Evolutionary conservation across 2,329 filamentous ascomycete genomes (phyloP), one percentile per base, ranked within the genome.

Genomic region (Teratosphaeria gauchensis): DNA sequence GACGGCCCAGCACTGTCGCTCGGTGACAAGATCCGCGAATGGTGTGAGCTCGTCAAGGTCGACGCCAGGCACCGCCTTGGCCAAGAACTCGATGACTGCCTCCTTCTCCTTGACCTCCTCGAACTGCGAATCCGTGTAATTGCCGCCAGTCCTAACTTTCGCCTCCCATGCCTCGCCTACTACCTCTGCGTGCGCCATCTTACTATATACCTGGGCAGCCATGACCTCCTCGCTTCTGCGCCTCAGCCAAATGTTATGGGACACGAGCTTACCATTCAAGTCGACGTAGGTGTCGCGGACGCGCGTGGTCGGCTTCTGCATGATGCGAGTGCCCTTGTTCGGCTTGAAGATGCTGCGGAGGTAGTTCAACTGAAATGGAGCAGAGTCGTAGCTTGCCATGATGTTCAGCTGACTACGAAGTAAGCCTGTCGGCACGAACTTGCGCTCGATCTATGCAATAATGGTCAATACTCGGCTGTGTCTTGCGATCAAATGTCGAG

Each of bases 281-380:
- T 66, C 64, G 54, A 60, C 61, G 53, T 66, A 66, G 28, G 57
- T 59, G 54, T 66, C 64, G 12, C 46, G 53, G 46, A 64, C 58
- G 53, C 58, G 55, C n/a, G 54, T 56, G 54, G 53, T 56, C 16
- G 54, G 46, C 24, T 55, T 31, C 6, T 48, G 54, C 28, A 19
- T 19, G 51, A 52, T 48, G 48, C 53, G 52, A 35, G 58, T 54
- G 6, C 33, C 51, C 28, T 31, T n/a, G 42, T 48, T 19, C 42
- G n/a, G 19, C 42, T 21, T 19, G 16, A 48, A 6, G 16, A 21
- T 16, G n/a, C 42, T n/a, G 42, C n/a, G 42, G n/a, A n/a, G 42
- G 16, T 48, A 19, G 6, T 21, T 21, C 4, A 48, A n/a, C 16
- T 21, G 16, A n/a, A 21, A 48, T 5, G 42, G 42, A 21, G 42